These are phyloP conservation scores for Niveomyces coronatus DNA, from an alignment of 2,329 filamentous ascomycete species.

Conservation along the genomic window DNA sequence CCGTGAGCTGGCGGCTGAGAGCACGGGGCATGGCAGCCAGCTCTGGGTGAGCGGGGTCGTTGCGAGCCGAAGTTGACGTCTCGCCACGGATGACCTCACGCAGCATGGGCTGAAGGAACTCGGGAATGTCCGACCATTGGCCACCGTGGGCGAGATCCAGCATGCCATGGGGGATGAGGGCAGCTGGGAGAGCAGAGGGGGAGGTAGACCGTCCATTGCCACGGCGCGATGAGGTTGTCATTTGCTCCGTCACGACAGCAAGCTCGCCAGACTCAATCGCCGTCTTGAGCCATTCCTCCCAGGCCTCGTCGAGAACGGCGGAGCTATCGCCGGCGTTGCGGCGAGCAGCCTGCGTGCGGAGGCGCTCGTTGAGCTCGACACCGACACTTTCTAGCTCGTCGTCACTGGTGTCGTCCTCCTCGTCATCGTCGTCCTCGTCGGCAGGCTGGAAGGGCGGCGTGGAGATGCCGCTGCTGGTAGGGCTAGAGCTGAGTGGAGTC, in stretches of 20 bases:
- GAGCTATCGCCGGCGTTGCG: conserved; percentile 50
- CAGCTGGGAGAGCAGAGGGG: conserved; percentile 18
- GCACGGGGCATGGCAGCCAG: conserved; percentile 10
- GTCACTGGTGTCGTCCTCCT: conserved; percentile 21
- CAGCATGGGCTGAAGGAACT: conserved; percentile 42
- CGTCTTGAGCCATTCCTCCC: conserved; percentile 66
- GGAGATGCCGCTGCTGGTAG: conserved; percentile 6
- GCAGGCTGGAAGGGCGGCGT: conserved; percentile 4
- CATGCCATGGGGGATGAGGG: conserved; percentile 40
- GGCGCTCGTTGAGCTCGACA: conserved; percentile 51
- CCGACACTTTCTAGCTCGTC: conserved; percentile 43
- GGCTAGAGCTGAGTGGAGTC: conserved; percentile 2
- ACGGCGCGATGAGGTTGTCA: conserved; percentile 17
- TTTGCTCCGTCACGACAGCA: conserved; percentile 35
- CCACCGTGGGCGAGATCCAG: conserved; percentile 44
- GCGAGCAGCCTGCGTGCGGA: conserved; percentile 52
- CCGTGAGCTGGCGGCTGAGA: conserved; percentile 11
- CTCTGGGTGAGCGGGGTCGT: conserved; percentile 6
- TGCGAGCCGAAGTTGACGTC: conserved; percentile 12
- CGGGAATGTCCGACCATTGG: conserved; percentile 48
- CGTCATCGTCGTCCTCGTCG: conserved; percentile 20
- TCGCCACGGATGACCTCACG: conserved; percentile 35
- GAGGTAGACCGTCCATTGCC: conserved; percentile 18
- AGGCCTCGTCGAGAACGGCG: conserved; percentile 56
- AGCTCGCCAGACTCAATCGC: conserved; percentile 53